Evolutionary conservation across 805 yeast genomes (phyloP).

Genomic region (Kazachstania viticola): DNA sequence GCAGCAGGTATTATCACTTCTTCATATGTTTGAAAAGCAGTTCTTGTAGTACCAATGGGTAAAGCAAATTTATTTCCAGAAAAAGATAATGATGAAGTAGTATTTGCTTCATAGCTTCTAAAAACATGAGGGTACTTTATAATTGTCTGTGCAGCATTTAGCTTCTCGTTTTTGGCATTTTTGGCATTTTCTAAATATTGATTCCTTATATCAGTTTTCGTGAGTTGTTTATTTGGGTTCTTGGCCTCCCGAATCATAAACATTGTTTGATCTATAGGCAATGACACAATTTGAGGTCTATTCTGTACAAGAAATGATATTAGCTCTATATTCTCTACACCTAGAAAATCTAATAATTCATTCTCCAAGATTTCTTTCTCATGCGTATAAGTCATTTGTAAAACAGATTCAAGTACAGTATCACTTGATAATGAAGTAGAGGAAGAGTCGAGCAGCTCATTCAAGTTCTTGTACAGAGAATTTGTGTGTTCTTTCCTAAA

Average conservation of each 20-base stretch:
- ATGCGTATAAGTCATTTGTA: constrained; percentile 21
- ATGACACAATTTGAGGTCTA: constrained; percentile 7
- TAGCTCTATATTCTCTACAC: constrained; percentile 76
- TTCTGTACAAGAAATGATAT: constrained; percentile 35
- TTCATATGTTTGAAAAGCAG: constrained; percentile 52
- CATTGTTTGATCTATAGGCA: constrained; percentile 11
- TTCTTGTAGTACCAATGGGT: constrained; percentile 72
- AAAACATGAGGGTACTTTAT: constrained; percentile 80
- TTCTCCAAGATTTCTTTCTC: constrained; percentile 58
- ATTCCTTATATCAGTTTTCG: constrained; percentile 44
- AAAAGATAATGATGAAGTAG: constrained; percentile 48
- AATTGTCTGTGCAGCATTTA: constrained; percentile 35
- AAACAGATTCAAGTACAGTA: constrained; percentile 21
- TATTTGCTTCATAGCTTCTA: constrained; percentile 52
- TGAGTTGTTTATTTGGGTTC: constrained; percentile 28
- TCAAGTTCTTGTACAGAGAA: constrained; percentile 11
- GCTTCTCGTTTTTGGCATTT: constrained; percentile 36
- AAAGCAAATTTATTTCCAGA: constrained; percentile 71
- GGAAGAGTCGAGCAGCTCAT: constrained; percentile 8
- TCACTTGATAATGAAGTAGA: constrained; percentile 25
- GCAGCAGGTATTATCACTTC: constrained; percentile 78
- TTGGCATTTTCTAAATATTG: constrained; percentile 41
- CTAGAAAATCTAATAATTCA: constrained; percentile 64
- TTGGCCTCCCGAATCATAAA: constrained; percentile 12
- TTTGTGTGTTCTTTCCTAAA: constrained; percentile 7